Evolutionary conservation across 345 rosid genomes (phyloP).

Genomic region (Gossypium mustelinum): DNA sequence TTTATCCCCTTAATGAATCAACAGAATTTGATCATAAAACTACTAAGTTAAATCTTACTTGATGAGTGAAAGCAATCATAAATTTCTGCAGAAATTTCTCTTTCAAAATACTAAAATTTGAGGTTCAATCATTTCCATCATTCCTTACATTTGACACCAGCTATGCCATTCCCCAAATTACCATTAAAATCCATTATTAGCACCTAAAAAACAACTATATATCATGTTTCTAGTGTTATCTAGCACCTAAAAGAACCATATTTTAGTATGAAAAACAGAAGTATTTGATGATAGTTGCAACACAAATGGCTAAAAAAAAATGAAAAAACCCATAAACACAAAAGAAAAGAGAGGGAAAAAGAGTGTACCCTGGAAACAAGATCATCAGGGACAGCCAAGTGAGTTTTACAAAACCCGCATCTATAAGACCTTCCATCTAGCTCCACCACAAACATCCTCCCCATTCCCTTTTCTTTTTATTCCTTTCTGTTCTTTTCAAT

Average conservation of each 20-base stretch:
- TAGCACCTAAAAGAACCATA: constrained; percentile 9
- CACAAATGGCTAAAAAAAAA: background rate
- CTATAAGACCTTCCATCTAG: constrained; percentile 81
- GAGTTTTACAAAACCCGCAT: constrained; percentile 84
- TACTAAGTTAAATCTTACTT: background rate
- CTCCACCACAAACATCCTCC: constrained; percentile 81
- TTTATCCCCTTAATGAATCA: background rate
- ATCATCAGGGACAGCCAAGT: constrained; percentile 67
- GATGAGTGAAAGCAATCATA: background rate
- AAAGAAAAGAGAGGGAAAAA: background rate
- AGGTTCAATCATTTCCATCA: background rate
- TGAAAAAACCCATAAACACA: background rate
- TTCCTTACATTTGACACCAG: background rate
- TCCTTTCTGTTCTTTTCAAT: background rate
- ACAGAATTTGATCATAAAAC: background rate
- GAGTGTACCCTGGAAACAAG: constrained; percentile 56
- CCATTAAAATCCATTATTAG: background rate
- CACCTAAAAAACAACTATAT: background rate
- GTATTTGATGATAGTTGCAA: background rate
- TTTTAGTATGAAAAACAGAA: background rate
- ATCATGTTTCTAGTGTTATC: background rate
- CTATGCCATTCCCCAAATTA: background rate
- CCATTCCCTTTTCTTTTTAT: constrained; percentile 40
- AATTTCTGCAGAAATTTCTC: background rate
- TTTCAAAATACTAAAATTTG: background rate